A percentile compares a stretch with the other conserved stretches of the same genome.
phyloP scores from a whole-genome alignment of 176 grass and related monocot genomes.

The Tuctoria greenei region DNA sequence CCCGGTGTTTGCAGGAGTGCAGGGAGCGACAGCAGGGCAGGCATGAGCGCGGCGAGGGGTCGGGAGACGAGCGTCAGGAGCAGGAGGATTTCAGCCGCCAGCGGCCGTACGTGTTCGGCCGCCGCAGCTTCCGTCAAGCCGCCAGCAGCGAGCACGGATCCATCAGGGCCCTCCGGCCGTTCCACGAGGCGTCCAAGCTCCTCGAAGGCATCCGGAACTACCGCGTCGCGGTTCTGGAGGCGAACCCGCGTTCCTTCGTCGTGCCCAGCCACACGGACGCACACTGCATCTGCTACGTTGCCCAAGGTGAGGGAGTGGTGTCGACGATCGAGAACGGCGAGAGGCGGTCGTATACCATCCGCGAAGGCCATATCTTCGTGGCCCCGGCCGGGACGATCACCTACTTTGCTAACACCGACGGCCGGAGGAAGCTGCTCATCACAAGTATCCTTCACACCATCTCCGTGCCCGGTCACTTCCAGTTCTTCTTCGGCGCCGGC shows the following conservation, averaged over 20 bases:
- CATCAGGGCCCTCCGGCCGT: slow-evolving; percentile 47
- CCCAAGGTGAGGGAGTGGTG: slow-evolving; percentile 54
- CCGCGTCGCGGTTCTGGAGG: slow-evolving; percentile 60
- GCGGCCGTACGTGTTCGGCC: slow-evolving; percentile 58
- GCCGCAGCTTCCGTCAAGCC: slow-evolving; percentile 36
- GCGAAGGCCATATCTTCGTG: slow-evolving; percentile 53
- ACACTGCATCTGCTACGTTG: slow-evolving; percentile 62
- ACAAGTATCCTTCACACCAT: slow-evolving; percentile 59
- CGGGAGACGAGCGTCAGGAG: neutral
- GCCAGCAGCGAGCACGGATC: slow-evolving; percentile 53
- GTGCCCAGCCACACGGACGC: slow-evolving; percentile 63
- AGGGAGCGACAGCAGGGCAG: slow-evolving; percentile 12
- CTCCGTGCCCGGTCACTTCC: slow-evolving; percentile 57
- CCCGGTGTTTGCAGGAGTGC: too few relatives aligned
- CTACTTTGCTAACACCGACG: slow-evolving; percentile 69
- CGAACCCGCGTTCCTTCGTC: slow-evolving; percentile 58
- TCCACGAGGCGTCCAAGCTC: slow-evolving; percentile 53
- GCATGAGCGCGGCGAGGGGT: slow-evolving; percentile 8
- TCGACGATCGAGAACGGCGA: slow-evolving; percentile 51
- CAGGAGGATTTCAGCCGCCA: neutral
- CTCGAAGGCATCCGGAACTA: slow-evolving; percentile 68
- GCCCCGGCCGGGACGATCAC: slow-evolving; percentile 55
- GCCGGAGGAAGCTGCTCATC: slow-evolving; percentile 56
- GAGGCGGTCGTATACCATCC: slow-evolving; percentile 49
- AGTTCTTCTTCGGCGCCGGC: slow-evolving; percentile 65